Evolutionary conservation across 768 basidiomycete genomes (phyloP).

Genomic region (Pleurotus eryngii): DNA sequence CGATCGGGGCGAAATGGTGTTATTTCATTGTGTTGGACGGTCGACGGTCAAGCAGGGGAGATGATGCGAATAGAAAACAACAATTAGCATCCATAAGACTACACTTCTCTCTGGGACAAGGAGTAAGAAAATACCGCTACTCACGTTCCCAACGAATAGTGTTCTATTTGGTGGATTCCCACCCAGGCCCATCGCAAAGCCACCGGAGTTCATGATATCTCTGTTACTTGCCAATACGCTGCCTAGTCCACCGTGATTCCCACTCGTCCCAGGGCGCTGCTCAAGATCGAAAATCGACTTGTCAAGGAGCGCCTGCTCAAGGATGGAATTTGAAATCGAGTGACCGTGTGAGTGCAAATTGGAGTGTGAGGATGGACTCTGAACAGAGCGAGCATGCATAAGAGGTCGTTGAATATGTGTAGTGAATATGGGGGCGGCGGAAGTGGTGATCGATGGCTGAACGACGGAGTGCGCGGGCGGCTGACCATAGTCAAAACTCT

Average conservation of each 20-base stretch:
- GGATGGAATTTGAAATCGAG: background rate
- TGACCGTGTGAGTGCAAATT: background rate
- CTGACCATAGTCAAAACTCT: background rate
- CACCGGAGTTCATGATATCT: background rate
- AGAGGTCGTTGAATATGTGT: background rate
- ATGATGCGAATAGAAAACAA: too few relatives aligned
- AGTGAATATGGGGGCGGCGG: background rate
- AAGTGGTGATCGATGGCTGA: background rate
- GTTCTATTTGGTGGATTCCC: constrained; percentile 5
- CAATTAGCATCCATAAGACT: background rate
- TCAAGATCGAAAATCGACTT: background rate
- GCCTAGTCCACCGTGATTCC: background rate
- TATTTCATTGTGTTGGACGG: too few relatives aligned
- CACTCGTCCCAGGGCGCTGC: background rate
- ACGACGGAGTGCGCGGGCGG: background rate
- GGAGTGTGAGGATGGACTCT: background rate
- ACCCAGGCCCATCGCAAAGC: background rate
- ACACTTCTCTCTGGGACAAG: background rate
- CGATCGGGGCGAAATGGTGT: too few relatives aligned
- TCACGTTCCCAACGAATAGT: constrained; percentile 86
- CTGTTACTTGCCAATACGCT: background rate
- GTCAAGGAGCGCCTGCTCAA: background rate
- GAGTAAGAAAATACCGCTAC: constrained; percentile 25
- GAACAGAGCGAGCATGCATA: background rate
- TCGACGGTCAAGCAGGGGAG: too few relatives aligned